A percentile compares a stretch with the other conserved stretches of the same genome.
Evolutionary conservation across 164 flowering plant genomes (phyloP).

Genomic region (Tetrastigma voinierianum): DNA sequence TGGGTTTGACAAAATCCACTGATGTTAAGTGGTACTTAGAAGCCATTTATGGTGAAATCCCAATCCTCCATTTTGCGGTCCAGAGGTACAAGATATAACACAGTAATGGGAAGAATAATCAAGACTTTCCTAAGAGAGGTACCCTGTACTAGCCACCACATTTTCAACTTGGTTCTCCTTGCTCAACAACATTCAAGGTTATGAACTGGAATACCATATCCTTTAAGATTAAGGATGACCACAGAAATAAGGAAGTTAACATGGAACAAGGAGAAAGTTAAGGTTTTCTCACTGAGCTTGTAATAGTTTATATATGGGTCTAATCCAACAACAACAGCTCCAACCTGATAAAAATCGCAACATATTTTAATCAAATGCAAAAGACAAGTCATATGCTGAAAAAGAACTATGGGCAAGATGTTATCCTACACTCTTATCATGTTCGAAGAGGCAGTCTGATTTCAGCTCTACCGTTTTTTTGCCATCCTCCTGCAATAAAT

Average conservation of each 20-base stretch:
- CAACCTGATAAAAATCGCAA: constrained; percentile 57
- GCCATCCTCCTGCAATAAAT: constrained; percentile 71
- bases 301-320: constrained; percentile 81
- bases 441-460: constrained; percentile 57
- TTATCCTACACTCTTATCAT: constrained; percentile 78
- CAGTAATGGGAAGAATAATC: neutral
- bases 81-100: neutral
- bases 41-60: neutral
- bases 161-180: neutral
- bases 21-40: neutral
- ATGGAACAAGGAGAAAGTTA: constrained; percentile 5
- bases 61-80: neutral
- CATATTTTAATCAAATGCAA: constrained; percentile 4
- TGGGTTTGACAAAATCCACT: neutral
- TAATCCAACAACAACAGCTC: constrained; percentile 96
- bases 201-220: neutral
- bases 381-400: constrained; percentile 2
- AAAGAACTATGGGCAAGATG: constrained; percentile 15
- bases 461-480: constrained; percentile 55
- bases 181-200: neutral
- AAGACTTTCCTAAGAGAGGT: neutral
- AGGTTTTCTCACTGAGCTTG: constrained; percentile 84
- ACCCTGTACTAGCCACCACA: neutral
- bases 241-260: neutral
- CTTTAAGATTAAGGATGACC: too few relatives aligned